phyloP scores from a whole-genome alignment of 805 yeast genomes.

The Wickerhamomyces rabaulensis region DNA sequence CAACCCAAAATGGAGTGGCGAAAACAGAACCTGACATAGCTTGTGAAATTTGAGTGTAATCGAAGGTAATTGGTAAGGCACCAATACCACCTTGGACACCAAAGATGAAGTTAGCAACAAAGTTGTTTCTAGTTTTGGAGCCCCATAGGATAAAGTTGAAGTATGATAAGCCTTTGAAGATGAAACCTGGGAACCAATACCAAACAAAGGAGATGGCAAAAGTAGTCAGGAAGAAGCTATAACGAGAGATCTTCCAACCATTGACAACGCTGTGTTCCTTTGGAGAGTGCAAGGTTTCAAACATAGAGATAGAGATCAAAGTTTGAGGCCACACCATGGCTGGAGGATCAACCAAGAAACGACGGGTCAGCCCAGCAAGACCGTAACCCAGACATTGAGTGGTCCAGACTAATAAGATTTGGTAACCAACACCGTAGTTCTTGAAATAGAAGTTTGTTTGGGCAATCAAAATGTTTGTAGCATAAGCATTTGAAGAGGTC shows the following conservation, averaged over 20 bases:
- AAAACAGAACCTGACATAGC: slow-evolving; percentile 51
- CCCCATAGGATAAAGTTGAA: slow-evolving; percentile 43
- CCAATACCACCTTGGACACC: slow-evolving; percentile 58
- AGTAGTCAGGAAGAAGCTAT: slow-evolving; percentile 40
- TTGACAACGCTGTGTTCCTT: slow-evolving; percentile 31
- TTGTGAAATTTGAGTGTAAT: slow-evolving; percentile 47
- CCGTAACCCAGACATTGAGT: slow-evolving; percentile 66
- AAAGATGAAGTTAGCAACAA: slow-evolving; percentile 54
- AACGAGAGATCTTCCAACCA: slow-evolving; percentile 57
- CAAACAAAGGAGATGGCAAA: slow-evolving; percentile 43
- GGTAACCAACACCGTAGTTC: slow-evolving; percentile 43
- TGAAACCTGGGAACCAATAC: slow-evolving; percentile 65
- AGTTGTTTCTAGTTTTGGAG: slow-evolving; percentile 37
- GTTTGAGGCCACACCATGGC: slow-evolving; percentile 61
- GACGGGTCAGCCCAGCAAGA: slow-evolving; percentile 55
- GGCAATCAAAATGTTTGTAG: slow-evolving; percentile 50
- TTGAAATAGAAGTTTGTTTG: slow-evolving; percentile 39
- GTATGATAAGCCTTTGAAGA: slow-evolving; percentile 54
- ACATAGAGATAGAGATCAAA: slow-evolving; percentile 52
- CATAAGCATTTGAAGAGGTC: slow-evolving; percentile 43
- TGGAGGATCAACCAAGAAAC: slow-evolving; percentile 55
- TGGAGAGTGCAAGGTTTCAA: slow-evolving; percentile 42
- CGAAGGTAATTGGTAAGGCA: slow-evolving; percentile 48
- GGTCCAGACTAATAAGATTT: slow-evolving; percentile 44
- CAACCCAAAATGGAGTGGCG: slow-evolving; percentile 44